Evolutionary conservation across 1,284 basidiomycete species (phyloP).

Genomic region (Leccinum pachyderme): DNA sequence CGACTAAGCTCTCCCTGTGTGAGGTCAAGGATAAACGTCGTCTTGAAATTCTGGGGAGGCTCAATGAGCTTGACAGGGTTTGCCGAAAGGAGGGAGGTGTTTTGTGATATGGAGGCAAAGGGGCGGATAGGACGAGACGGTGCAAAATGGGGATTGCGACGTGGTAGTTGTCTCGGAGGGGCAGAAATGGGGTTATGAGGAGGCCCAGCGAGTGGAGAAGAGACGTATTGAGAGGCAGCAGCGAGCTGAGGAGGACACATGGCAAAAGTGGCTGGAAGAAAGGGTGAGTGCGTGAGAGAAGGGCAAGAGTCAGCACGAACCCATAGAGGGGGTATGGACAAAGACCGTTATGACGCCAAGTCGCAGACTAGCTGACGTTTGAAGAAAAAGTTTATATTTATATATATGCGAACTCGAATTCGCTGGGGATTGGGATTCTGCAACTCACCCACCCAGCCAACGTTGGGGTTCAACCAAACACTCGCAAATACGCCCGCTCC

Average conservation of each 20-base stretch:
- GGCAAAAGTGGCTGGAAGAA: constrained; percentile 33
- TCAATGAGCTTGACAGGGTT: constrained; percentile 70
- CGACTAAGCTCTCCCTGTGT: constrained; percentile 78
- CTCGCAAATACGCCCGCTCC: constrained; percentile 16
- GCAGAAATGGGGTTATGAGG: constrained; percentile 29
- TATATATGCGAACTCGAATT: constrained; percentile 24
- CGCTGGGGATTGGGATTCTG: constrained; percentile 22
- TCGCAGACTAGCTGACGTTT: constrained; percentile 32
- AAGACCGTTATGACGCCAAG: constrained; percentile 32
- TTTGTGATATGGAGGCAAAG: constrained; percentile 59
- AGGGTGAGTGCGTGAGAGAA: constrained; percentile 3
- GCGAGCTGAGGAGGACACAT: constrained; percentile 31
- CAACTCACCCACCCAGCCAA: constrained; percentile 1
- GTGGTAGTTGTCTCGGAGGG: constrained; percentile 35
- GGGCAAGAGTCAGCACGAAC: constrained; percentile 15
- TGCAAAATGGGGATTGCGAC: constrained; percentile 54
- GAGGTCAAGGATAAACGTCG: constrained; percentile 70
- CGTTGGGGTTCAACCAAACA: constrained; percentile 36
- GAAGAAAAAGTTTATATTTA: constrained; percentile 18
- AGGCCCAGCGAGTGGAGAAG: constrained; percentile 58
- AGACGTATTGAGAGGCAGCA: constrained; percentile 40
- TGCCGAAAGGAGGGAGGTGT: constrained; percentile 12
- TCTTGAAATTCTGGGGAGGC: constrained; percentile 66
- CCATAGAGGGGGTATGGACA: constrained; percentile 22
- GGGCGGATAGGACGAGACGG: constrained; percentile 72